A percentile compares a stretch with the other conserved stretches of the same genome.
Evolutionary conservation across 768 basidiomycete species (phyloP).

Genomic region (Russula foetens): DNA sequence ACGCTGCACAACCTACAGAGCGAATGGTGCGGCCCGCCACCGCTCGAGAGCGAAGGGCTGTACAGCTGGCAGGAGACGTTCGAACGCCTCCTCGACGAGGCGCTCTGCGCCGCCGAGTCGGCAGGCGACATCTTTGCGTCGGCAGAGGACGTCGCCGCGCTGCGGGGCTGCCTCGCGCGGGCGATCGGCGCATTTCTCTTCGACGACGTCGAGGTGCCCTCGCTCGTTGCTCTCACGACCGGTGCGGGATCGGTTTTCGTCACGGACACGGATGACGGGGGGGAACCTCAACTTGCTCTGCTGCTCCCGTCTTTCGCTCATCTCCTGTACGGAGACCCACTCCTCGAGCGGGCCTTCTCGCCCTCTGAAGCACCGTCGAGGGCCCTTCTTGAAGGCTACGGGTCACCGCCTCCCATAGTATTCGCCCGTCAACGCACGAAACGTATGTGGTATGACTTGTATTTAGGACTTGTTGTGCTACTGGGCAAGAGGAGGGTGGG

Average conservation of each 20-base stretch:
- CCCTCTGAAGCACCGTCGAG: conserved; percentile 14
- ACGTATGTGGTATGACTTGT: conserved; percentile 67
- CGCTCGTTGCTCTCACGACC: conserved; percentile 56
- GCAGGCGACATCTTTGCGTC: conserved; percentile 20
- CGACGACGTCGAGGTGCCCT: conserved; percentile 67
- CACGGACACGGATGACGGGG: conserved; percentile 22
- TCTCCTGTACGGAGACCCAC: conserved; percentile 70
- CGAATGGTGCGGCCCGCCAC: conserved; percentile 63
- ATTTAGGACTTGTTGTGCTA: conserved; percentile 47
- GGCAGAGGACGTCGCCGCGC: conserved; percentile 32
- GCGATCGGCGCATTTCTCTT: conserved; percentile 72
- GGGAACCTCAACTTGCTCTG: conserved; percentile 35
- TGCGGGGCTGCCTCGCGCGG: conserved; percentile 48
- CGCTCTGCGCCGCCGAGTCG: conserved; percentile 39
- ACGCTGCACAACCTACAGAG: conserved; percentile 66
- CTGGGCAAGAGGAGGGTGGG: conserved; percentile 31
- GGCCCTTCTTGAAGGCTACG: conserved; percentile 56
- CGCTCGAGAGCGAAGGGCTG: conserved; percentile 26
- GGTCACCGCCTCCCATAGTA: conserved; percentile 39
- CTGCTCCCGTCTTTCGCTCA: conserved; percentile 32
- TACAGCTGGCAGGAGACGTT: conserved; percentile 78
- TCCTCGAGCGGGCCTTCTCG: conserved; percentile 60
- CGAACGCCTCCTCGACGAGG: conserved; percentile 46
- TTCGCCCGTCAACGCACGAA: conserved; percentile 69
- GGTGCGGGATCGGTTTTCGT: conserved; percentile 52